Evolutionary conservation across 257 asterid genomes (phyloP), one percentile per base, ranked within the genome.

Genomic region (Solanum chilense): DNA sequence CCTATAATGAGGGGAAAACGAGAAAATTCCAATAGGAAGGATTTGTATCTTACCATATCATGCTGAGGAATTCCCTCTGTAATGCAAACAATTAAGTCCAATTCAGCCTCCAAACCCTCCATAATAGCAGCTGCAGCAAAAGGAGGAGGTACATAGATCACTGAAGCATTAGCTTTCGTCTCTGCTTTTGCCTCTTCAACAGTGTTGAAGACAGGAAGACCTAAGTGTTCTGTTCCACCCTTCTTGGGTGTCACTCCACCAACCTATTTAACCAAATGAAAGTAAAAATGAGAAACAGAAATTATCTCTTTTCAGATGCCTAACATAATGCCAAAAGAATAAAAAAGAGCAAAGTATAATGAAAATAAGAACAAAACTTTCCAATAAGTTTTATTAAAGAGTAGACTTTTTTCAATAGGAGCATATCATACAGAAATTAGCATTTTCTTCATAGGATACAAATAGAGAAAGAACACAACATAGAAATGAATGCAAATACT

Each of bases 41-140:
- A 45, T 78, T 78, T 47, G 87, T 64, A 76, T 29, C 52, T 90
- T 93, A 96, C 99, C 99, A 97, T 97, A 90, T 97, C 99, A 89
- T 97, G 98, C 85, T 97, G 99, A 70, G 99, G 98, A 87, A 97
- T 95, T 87, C 99, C 99, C 89, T 97, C 99, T 3, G 99, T 97
- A 85, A 97, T 94, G 93, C 99, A 97, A 37, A 97, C 99, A 91
- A 96, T 87, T 91, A 97, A 90, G 90, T 97, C 99, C 29, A 97
- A 91, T 89, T 97, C 99, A 81, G 99, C 98, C 84, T 95, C 99
- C 93, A 97, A 12, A 9, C 96, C 92, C 92, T 97, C 99, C 98
- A 95, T 47, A 86, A 97, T 97, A 64, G 99, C 99, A 89, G 93
- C 93, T 31, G 96, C 97, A 10, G 99, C 99, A 90, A 95, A 97